Evolutionary conservation across 148 eudicot genomes (phyloP).

Genomic region (Nyssa sinensis): DNA sequence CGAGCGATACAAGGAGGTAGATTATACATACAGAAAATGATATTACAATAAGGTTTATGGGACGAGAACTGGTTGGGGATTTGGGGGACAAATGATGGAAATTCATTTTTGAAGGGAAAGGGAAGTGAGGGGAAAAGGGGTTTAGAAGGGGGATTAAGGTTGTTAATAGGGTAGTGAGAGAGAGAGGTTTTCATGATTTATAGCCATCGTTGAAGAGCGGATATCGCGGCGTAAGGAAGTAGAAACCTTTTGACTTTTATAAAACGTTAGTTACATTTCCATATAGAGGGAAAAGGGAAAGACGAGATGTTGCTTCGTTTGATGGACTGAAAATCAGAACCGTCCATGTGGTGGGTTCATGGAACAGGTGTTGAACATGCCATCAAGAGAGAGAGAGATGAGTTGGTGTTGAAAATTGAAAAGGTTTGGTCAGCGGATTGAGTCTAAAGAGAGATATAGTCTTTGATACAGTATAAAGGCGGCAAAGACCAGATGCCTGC

Average conservation of each 20-base stretch:
- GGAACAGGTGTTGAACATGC: neutral
- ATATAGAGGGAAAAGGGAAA: no score
- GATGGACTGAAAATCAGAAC: no score
- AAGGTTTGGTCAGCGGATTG: neutral
- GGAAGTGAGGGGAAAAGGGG: neutral
- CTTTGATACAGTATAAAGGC: no score
- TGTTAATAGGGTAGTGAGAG: neutral
- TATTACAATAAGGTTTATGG: conserved; percentile 22
- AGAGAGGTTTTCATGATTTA: neutral
- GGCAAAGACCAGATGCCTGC: no score
- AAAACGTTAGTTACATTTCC: neutral
- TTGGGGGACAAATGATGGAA: conserved; percentile 11
- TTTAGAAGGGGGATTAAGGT: neutral
- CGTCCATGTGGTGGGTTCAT: neutral
- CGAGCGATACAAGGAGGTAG: conserved; percentile 28
- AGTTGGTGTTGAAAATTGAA: no score
- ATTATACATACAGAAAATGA: conserved; percentile 27
- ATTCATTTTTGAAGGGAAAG: conserved; percentile 15
- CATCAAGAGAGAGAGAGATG: neutral
- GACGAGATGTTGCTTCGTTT: neutral
- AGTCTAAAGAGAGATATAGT: neutral
- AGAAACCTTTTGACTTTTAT: neutral
- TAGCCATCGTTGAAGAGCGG: neutral
- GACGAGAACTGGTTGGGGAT: conserved; percentile 11
- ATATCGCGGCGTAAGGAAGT: neutral